These are phyloP conservation scores for Phyllosticta citriasiana DNA, from an alignment of 2,329 filamentous ascomycete genomes.

Conservation along the genomic window DNA sequence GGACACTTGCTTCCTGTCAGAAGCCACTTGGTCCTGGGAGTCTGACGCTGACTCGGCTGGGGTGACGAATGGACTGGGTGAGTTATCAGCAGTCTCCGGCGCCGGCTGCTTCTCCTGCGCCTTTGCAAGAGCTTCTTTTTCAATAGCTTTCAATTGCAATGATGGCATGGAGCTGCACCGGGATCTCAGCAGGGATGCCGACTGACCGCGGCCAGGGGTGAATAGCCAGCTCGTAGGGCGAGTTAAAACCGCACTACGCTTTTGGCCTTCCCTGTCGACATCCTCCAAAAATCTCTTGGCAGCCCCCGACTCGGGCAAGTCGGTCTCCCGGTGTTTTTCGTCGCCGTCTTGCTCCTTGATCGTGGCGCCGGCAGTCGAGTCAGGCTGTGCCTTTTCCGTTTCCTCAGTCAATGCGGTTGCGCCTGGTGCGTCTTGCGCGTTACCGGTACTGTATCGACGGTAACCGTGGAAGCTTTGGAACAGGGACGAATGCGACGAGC, in stretches of 20 bases:
- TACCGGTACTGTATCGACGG: slow-evolving; percentile 7
- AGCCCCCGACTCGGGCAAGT: neutral
- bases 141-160: neutral
- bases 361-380: neutral
- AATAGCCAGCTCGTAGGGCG: neutral
- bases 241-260: neutral
- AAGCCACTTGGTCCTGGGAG: neutral
- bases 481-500: neutral
- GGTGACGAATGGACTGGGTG: neutral
- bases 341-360: neutral
- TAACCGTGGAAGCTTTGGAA: neutral
- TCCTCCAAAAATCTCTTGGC: neutral
- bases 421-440: slow-evolving; percentile 6
- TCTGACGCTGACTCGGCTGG: neutral
- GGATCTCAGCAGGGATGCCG: neutral
- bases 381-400: neutral
- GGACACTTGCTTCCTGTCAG: neutral
- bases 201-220: neutral
- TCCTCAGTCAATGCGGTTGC: slow-evolving; percentile 1
- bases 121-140: neutral
- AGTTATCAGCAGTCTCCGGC: neutral
- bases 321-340: neutral
- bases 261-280: neutral
- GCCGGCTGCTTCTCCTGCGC: neutral
- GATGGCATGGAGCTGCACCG: neutral